phyloP scores from a whole-genome alignment of 2,329 filamentous ascomycete species.

The Colletotrichum theobromicola region DNA sequence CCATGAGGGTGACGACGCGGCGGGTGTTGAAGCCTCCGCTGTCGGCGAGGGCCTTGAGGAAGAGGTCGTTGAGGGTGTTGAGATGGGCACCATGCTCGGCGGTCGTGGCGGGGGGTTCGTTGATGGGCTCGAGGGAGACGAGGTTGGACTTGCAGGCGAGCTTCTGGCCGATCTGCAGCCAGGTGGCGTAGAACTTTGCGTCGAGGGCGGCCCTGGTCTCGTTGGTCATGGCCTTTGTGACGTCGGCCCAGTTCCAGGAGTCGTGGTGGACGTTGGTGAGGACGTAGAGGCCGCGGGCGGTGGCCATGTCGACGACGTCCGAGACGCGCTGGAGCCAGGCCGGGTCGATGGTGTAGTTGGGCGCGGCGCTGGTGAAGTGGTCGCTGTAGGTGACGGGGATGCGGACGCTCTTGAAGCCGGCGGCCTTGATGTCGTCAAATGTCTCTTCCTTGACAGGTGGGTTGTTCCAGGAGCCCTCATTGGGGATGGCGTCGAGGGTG shows the following conservation, averaged over 20 bases:
- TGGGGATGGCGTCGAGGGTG: conserved; percentile 48
- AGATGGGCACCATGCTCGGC: conserved; percentile 53
- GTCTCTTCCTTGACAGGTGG: conserved; percentile 52
- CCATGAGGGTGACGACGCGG: conserved; percentile 61
- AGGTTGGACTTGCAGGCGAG: conserved; percentile 58
- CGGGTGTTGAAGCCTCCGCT: conserved; percentile 60
- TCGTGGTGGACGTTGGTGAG: conserved; percentile 66
- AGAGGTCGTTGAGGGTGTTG: conserved; percentile 62
- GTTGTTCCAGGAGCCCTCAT: conserved; percentile 66
- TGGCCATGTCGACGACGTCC: conserved; percentile 61
- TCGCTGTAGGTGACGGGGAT: conserved; percentile 66
- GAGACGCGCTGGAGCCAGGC: conserved; percentile 62
- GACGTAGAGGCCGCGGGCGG: conserved; percentile 53
- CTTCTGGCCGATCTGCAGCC: conserved; percentile 61
- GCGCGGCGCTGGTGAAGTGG: conserved; percentile 56
- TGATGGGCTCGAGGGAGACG: conserved; percentile 64
- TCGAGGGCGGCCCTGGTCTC: conserved; percentile 58
- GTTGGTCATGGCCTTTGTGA: conserved; percentile 38
- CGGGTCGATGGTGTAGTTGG: conserved; percentile 58
- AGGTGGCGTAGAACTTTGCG: conserved; percentile 60
- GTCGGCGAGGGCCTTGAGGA: conserved; percentile 57
- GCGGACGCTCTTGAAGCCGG: conserved; percentile 63
- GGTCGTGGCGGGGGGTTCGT: conserved; percentile 60
- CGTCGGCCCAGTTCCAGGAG: conserved; percentile 63
- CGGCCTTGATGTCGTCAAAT: conserved; percentile 55